Conservation (phyloP, 1,284 basidiomycete genomes). For the Ceratobasidium sp. region DNA sequence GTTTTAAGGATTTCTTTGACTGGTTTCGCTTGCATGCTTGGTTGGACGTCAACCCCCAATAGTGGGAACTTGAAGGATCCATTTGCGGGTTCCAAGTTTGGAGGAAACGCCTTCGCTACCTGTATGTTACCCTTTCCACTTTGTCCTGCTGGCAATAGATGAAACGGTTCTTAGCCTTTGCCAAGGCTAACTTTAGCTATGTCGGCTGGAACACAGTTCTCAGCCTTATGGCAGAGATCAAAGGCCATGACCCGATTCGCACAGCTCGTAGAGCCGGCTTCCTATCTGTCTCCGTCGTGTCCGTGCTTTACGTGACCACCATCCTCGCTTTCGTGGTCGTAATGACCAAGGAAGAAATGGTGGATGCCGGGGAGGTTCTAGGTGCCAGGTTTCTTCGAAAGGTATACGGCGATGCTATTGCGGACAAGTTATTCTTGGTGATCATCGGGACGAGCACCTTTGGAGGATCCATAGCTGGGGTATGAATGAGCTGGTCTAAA, state of each 20-base stretch:
- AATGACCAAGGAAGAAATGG: conserved; percentile 57
- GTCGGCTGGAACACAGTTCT: conserved; percentile 63
- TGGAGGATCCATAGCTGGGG: conserved; percentile 51
- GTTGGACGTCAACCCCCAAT: conserved; percentile 56
- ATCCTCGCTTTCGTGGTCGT: conserved; percentile 51
- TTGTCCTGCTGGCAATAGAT: conserved; percentile 3
- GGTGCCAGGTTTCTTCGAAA: conserved; percentile 63
- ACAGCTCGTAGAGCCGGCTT: conserved; percentile 65
- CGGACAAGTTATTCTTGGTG: conserved; percentile 50
- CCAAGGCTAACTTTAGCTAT: conserved; percentile 65
- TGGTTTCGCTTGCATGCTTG: conserved; percentile 62
- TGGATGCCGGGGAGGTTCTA: conserved; percentile 58
- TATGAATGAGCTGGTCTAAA: conserved; percentile 46
- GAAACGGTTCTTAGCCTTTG: conserved; percentile 65
- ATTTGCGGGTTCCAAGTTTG: conserved; percentile 60
- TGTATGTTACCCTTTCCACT: background rate
- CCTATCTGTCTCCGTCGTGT: conserved; percentile 48
- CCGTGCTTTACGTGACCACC: conserved; percentile 3
- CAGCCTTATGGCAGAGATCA: conserved; percentile 63
- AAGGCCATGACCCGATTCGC: conserved; percentile 55
- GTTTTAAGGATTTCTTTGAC: conserved; percentile 41
- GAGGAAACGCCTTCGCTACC: conserved; percentile 54
- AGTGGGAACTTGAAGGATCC: conserved; percentile 60
- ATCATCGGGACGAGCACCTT: conserved; percentile 52
- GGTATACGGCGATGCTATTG: conserved; percentile 59